Evolutionary conservation across 139 green algal species (phyloP), one percentile per base, ranked within the genome.

Genomic region (Astrephomene gubernaculifera): DNA sequence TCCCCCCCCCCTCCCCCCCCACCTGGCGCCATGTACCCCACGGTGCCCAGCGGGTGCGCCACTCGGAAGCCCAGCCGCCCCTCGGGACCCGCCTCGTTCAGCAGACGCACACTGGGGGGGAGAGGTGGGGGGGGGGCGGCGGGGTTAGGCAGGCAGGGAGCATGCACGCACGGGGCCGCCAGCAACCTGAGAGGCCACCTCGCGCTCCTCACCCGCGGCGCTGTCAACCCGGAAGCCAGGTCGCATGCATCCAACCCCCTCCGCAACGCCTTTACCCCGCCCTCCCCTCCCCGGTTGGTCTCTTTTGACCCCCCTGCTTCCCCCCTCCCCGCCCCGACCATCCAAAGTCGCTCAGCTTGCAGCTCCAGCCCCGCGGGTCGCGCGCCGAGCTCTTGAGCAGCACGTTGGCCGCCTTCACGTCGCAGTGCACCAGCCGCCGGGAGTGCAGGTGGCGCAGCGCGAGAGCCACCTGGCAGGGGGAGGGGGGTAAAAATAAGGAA

Each of bases 371-470:
- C 49, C 73, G 52, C 31, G 36, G 36, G 53, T 82, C 73, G 44
- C 73, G 73, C 1, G 36, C 27, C 6, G 35, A 39, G 54, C 36
- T 39, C 53, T 70, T 53, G 71, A 79, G 71, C 71, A 79, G 44
- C 71, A 79, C 71, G 44, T 79, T 79, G 29, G 44, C 44, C 12
- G 73, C 24, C 73, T 82, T 68, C 36, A 82, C 36, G 73, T 69
- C 53, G 68, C 45, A 44, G 45, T 79, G 45, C 45, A 79, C 71
- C 71, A 79, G 71, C 9, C 71, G 45, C 45, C 71, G 71, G 14
- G 71, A 78, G 70, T 78, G 70, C 70, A 78, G 70, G 70, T 78
- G 24, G 27, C 70, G 70, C 43, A 78, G 70, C 45, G 71, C 71
- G 45, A 79, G 45, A 10, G 71, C 71, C 45, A 79, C 71, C 71